Base-by-base conservation (phyloP, 1,139 yeast species). In the Geotrichum histeridarum region DNA sequence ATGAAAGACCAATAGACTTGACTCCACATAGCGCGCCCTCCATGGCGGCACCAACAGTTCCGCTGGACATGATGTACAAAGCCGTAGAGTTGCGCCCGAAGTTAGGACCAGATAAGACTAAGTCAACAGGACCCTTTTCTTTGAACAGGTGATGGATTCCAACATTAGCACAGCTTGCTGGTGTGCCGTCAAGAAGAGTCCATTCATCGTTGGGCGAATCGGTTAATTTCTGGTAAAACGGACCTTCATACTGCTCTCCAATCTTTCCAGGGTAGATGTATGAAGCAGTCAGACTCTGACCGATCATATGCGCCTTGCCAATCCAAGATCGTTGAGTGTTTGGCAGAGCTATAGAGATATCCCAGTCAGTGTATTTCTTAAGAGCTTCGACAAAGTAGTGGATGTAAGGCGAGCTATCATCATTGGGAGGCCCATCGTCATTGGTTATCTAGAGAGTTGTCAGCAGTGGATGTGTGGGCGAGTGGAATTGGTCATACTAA, bases 21-120 rank as follows among this genome's bases (percentile, higher is more conserved):
- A 79, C 79, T 0, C 90, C 91, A 58, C 88, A 84, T 45, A 93
- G 80, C 1, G 86, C 88, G 0, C 93, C 95, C 70, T 93, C 99
- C 90, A 91, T 82, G 0, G 97, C 95, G 1, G 96, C 98, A 30
- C 99, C 99, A 31, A 93, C 86, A 1, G 99, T 93, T n/a, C 99
- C 99, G 63, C 94, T 84, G 9, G 96, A 83, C 64, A 93, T 79
- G 55, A 90, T 86, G 68, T 90, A 93, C 47, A 93, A 79, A n/a
- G 94, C 89, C 39, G 93, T 81, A 1, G 96, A 83, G 70, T 93
- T 93, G 66, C 95, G 81, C 31, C 99, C 99, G 62, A 86, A 93
- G 68, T 93, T 93, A 8, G 99, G 99, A 0, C 99, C 99, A 54
- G 95, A 86, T 17, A 93, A 70, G 3, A 93, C 96, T 59, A 93